These are phyloP conservation scores for Silene vulgaris DNA, from an alignment of 179 eudicot genomes.

Conservation along the genomic window DNA sequence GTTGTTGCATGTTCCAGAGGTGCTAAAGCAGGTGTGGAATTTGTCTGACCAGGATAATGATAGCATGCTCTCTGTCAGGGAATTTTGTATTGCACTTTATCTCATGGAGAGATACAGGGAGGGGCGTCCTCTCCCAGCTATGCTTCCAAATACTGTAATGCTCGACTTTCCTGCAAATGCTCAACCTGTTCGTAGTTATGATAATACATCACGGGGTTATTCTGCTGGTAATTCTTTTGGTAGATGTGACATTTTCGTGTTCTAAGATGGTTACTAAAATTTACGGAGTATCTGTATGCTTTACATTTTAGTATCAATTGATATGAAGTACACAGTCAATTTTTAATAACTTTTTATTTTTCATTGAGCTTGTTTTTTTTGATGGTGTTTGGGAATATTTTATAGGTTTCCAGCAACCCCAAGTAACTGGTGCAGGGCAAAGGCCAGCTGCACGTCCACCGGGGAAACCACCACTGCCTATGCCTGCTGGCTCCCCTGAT, in stretches of 20 bases:
- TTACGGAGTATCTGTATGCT: neutral
- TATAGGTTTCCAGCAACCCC: constrained; percentile 63
- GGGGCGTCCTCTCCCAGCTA: constrained; percentile 85
- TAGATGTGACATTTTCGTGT: constrained; percentile 13
- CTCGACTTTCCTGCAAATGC: constrained; percentile 53
- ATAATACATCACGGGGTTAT: constrained; percentile 57
- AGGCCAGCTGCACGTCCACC: constrained; percentile 45
- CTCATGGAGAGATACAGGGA: constrained; percentile 94
- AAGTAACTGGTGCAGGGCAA: constrained; percentile 46
- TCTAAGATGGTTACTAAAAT: neutral
- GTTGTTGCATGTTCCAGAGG: constrained; percentile 55
- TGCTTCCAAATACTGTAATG: constrained; percentile 53
- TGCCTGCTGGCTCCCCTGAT: constrained; percentile 47
- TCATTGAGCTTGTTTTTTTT: neutral
- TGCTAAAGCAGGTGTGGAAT: constrained; percentile 98
- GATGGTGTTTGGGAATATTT: constrained; percentile 9
- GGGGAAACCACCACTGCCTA: constrained; percentile 68
- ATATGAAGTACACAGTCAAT: neutral
- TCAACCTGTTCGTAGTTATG: constrained; percentile 50
- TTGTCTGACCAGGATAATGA: constrained; percentile 99
- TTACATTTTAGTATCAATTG: neutral
- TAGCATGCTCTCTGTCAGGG: constrained; percentile 93
- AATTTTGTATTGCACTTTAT: constrained; percentile 93
- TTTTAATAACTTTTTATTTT: neutral
- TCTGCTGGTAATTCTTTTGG: constrained; percentile 51